Evolutionary conservation across 2,329 filamentous ascomycete genomes (phyloP).

Genomic region (Nannizzia gypsea): DNA sequence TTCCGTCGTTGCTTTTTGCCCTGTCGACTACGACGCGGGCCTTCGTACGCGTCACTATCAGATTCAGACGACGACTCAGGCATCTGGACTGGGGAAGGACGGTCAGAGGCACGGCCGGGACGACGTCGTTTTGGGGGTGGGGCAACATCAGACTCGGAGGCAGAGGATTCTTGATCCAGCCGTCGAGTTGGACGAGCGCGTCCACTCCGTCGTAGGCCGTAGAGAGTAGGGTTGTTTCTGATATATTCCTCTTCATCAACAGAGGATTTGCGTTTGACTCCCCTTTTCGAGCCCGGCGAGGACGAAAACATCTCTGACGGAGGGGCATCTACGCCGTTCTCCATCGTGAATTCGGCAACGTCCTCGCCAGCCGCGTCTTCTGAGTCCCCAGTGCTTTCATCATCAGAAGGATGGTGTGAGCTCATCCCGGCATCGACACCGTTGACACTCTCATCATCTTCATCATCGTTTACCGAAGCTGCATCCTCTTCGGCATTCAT

Average conservation of each 20-base stretch:
- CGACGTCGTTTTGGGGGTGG: conserved; percentile 38
- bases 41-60: conserved; percentile 62
- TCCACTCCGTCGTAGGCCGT: conserved; percentile 82
- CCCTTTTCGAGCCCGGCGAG: conserved; percentile 51
- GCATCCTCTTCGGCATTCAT: conserved; percentile 11
- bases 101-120: conserved; percentile 34
- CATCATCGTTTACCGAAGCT: conserved; percentile 11
- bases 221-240: conserved; percentile 82
- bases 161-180: conserved; percentile 50
- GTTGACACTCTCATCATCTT: not conserved
- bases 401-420: conserved; percentile 41
- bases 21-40: conserved; percentile 55
- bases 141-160: conserved; percentile 60
- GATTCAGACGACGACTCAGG: conserved; percentile 54
- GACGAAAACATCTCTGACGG: conserved; percentile 3
- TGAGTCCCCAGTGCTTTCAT: conserved; percentile 39
- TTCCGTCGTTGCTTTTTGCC: conserved; percentile 63
- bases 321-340: conserved; percentile 25
- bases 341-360: conserved; percentile 64
- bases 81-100: conserved; percentile 35
- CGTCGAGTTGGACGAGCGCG: conserved; percentile 52
- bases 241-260: conserved; percentile 73
- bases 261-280: conserved; percentile 60
- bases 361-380: conserved; percentile 39
- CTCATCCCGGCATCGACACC: conserved; percentile 7